These are phyloP conservation scores for Sclerotinia trifoliorum DNA, from an alignment of 2,329 filamentous ascomycete genomes.

Conservation along the genomic window DNA sequence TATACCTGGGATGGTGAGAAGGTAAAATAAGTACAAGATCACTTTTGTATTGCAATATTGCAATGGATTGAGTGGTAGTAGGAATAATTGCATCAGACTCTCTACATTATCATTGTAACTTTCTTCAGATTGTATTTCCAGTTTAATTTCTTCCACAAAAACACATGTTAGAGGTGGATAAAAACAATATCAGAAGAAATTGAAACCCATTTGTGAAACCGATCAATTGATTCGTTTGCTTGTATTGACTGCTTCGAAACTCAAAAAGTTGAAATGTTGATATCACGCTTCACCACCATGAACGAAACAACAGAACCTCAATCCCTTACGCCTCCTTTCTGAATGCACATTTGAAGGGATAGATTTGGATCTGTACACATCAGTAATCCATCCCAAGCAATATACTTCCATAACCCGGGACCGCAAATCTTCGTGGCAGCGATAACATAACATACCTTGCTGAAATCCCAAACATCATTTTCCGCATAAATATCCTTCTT, in stretches of 20 bases:
- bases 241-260: background rate
- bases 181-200: too few relatives aligned
- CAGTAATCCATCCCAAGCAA: conserved; percentile 4
- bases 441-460: conserved; percentile 50
- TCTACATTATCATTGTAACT: too few relatives aligned
- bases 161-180: too few relatives aligned
- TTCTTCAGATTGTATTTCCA: too few relatives aligned
- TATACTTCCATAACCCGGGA: background rate
- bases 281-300: background rate
- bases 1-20: too few relatives aligned
- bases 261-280: background rate
- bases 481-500: conserved; percentile 71
- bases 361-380: conserved; percentile 47
- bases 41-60: too few relatives aligned
- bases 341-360: conserved; percentile 49
- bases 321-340: conserved; percentile 32
- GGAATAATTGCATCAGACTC: too few relatives aligned
- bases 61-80: too few relatives aligned
- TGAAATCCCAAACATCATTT: conserved; percentile 76
- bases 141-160: too few relatives aligned
- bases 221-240: background rate
- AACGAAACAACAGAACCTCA: background rate
- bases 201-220: too few relatives aligned
- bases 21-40: too few relatives aligned
- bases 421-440: background rate